Evolutionary conservation across 257 asterid genomes (phyloP), one percentile per base, ranked within the genome.

Genomic region (Striga asiatica): DNA sequence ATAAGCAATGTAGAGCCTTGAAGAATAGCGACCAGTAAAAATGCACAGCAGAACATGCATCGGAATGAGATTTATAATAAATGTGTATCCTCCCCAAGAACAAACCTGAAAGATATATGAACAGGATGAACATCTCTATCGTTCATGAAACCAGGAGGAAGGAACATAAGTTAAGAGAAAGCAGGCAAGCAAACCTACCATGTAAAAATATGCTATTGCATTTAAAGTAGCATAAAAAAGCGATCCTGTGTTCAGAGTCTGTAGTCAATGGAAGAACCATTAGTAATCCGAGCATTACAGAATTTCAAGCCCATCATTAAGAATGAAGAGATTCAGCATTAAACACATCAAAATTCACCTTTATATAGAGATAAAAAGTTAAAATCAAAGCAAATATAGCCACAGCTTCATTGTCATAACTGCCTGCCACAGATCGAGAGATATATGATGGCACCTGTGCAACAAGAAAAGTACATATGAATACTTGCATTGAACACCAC

Each of bases 11-110:
- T 92, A 92, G 67, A 92, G 82, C 56, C 99, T 89, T 53, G 97
- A 58, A 56, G 99, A 88, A 71, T 84, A 92, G 64, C 95, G 99
- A 32, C 98, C 98, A 71, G 95, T 83, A 56, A 86, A 85, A 37
- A 92, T 88, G 84, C 99, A 92, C 46, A 88, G 84, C 60, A 92
- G 87, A 68, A 82, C 97, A 65, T 92, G 99, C 97, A 92, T 92
- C 32, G 99, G 99, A 66, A 92, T 92, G 63, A 92, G 97, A 76
- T 92, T 92, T 62, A 92, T 92, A 54, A 92, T 92, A 75, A 92
- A 92, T 60, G 99, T 92, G 70, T 92, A 92, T 45, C 99, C 99
- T 82, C 99, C 97, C 99, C 99, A 92, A 38, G 99, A 92, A 87
- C 99, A 88, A 72, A 92, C 99, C 99, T 92, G 71, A 56, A 60